Conservation (phyloP, 805 yeast species). For the Starmerella floricola region DNA sequence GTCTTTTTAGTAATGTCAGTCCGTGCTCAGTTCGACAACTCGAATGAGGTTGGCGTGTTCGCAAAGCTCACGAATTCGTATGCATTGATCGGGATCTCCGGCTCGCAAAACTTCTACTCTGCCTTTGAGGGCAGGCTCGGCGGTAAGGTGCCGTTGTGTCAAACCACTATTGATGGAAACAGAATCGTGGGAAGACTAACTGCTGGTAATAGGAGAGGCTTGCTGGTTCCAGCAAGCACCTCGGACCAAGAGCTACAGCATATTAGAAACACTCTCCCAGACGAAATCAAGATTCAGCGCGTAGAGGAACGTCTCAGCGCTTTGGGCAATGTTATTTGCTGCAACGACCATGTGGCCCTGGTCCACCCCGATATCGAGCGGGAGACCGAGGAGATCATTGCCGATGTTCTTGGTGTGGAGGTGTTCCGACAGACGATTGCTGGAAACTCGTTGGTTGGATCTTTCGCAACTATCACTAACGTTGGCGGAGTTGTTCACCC, state of each 20-base stretch:
- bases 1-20: slow-evolving; percentile 19
- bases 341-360: slow-evolving; percentile 96
- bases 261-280: slow-evolving; percentile 91
- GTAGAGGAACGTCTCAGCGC: slow-evolving; percentile 97
- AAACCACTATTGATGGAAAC: slow-evolving; percentile 96
- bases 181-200: slow-evolving; percentile 97
- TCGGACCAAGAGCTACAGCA: slow-evolving; percentile 98
- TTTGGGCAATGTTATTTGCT: slow-evolving; percentile 92
- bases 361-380: slow-evolving; percentile 99
- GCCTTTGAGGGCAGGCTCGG: slow-evolving; percentile 97
- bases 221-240: slow-evolving; percentile 93
- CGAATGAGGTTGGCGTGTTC: slow-evolving; percentile 27
- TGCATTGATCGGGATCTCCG: slow-evolving; percentile 93
- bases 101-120: slow-evolving; percentile 70
- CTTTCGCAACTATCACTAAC: slow-evolving; percentile 86
- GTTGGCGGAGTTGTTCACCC: slow-evolving; percentile 99
- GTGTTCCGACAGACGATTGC: slow-evolving; percentile 98
- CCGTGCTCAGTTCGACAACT: slow-evolving; percentile 27
- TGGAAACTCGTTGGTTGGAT: slow-evolving; percentile 93
- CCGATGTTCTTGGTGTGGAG: slow-evolving; percentile 96
- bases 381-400: slow-evolving; percentile 96
- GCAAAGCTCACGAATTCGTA: slow-evolving; percentile 84
- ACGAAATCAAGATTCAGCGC: slow-evolving; percentile 86
- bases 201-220: slow-evolving; percentile 95
- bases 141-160: slow-evolving; percentile 90